phyloP scores from a whole-genome alignment of 176 grass and related monocot genomes.

The Miscanthus lutarioriparius region DNA sequence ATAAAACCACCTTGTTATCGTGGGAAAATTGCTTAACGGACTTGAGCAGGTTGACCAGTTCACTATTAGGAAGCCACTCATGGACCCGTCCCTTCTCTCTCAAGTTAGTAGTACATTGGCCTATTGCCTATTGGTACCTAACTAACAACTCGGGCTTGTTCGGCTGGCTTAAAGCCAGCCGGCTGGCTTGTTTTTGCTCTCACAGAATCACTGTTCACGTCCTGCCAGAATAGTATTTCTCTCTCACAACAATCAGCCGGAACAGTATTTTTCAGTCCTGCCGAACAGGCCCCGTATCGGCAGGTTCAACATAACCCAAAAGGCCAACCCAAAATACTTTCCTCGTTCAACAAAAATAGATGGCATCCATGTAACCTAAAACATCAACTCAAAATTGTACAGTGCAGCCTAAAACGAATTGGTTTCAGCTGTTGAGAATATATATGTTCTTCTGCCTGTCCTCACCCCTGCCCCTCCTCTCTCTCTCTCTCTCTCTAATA shows the following conservation, averaged over 20 bases:
- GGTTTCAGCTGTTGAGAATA: background rate
- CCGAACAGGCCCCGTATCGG: too few relatives aligned
- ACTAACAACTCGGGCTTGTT: conserved; percentile 47
- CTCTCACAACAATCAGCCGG: too few relatives aligned
- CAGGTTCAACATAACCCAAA: conserved; percentile 31
- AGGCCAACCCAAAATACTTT: conserved; percentile 19
- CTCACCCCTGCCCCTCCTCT: background rate
- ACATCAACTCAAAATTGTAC: background rate
- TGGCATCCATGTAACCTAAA: conserved; percentile 9
- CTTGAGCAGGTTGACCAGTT: conserved; percentile 21
- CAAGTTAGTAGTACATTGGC: conserved; percentile 29
- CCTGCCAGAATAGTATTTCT: too few relatives aligned
- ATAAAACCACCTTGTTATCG: conserved; percentile 11
- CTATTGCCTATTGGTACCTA: conserved; percentile 12
- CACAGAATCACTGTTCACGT: too few relatives aligned
- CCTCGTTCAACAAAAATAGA: conserved; percentile 7
- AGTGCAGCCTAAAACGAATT: background rate
- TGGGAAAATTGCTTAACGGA: conserved; percentile 32
- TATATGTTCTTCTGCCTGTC: background rate
- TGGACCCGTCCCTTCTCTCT: conserved; percentile 38
- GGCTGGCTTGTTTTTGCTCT: too few relatives aligned
- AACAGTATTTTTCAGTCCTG: too few relatives aligned
- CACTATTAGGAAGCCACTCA: conserved; percentile 13
- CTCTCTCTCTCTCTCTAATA: background rate
- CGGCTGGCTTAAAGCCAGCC: too few relatives aligned